A percentile compares a stretch with the other conserved stretches of the same genome.
Evolutionary conservation across 257 asterid species (phyloP).

Genomic region (Nicotiana knightiana): DNA sequence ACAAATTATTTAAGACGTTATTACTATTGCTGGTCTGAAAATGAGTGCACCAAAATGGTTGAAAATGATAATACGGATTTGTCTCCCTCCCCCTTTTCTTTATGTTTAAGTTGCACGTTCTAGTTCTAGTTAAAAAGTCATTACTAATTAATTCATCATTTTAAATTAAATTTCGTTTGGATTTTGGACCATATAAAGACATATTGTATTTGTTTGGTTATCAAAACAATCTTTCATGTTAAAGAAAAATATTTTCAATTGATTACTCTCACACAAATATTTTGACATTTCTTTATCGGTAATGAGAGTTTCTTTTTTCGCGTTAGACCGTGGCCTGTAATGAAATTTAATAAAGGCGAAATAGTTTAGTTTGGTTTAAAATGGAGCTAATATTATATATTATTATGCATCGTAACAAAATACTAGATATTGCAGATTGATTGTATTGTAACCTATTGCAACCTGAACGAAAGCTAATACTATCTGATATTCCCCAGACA

Average conservation of each 20-base stretch:
- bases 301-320: too few relatives aligned
- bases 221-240: background rate
- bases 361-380: too few relatives aligned
- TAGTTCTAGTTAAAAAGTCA: background rate
- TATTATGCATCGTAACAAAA: too few relatives aligned
- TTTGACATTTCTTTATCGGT: too few relatives aligned
- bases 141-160: background rate
- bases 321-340: too few relatives aligned
- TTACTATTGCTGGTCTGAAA: background rate
- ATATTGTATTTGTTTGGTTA: background rate
- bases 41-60: background rate
- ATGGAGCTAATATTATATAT: too few relatives aligned
- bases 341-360: too few relatives aligned
- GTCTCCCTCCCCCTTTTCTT: background rate
- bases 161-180: background rate
- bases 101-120: background rate
- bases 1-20: background rate
- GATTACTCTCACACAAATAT: background rate
- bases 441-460: too few relatives aligned
- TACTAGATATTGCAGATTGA: too few relatives aligned
- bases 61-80: background rate
- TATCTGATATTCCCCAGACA: too few relatives aligned
- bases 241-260: background rate
- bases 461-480: too few relatives aligned
- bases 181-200: background rate